A percentile compares a stretch with the other conserved stretches of the same genome.
These are phyloP conservation scores for Nannizzia gypsea DNA, from an alignment of 2,329 filamentous ascomycete species.

Conservation along the genomic window DNA sequence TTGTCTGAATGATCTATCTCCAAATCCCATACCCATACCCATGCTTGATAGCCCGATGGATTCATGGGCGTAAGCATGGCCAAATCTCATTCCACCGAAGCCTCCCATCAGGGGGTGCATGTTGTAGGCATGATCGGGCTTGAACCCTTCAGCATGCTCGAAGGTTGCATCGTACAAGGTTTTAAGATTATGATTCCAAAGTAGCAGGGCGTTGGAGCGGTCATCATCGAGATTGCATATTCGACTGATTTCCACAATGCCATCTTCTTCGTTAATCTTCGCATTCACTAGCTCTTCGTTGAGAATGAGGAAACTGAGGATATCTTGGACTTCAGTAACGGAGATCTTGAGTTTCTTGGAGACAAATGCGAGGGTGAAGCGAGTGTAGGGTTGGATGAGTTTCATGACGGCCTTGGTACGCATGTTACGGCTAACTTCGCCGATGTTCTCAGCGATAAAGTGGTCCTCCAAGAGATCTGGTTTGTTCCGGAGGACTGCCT, in stretches of 20 bases:
- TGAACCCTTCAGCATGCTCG: conserved; percentile 60
- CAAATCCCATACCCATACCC: background rate
- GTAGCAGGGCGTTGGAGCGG: conserved; percentile 59
- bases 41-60: background rate
- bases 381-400: conserved; percentile 85
- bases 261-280: conserved; percentile 77
- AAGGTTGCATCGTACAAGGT: conserved; percentile 61
- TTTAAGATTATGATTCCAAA: conserved; percentile 59
- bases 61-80: background rate
- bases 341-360: conserved; percentile 79
- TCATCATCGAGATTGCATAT: conserved; percentile 52
- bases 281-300: conserved; percentile 69
- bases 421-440: conserved; percentile 97
- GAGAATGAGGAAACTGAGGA: conserved; percentile 86
- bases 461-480: conserved; percentile 80
- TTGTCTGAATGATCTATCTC: background rate
- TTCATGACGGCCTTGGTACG: conserved; percentile 90
- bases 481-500: conserved; percentile 75
- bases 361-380: conserved; percentile 80
- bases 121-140: conserved; percentile 30
- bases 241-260: conserved; percentile 69
- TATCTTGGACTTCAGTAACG: conserved; percentile 79
- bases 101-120: conserved; percentile 19
- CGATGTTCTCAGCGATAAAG: conserved; percentile 98
- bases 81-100: conserved; percentile 23